phyloP scores from a whole-genome alignment of 495 filamentous ascomycete species.

The Cairneyella variabilis region DNA sequence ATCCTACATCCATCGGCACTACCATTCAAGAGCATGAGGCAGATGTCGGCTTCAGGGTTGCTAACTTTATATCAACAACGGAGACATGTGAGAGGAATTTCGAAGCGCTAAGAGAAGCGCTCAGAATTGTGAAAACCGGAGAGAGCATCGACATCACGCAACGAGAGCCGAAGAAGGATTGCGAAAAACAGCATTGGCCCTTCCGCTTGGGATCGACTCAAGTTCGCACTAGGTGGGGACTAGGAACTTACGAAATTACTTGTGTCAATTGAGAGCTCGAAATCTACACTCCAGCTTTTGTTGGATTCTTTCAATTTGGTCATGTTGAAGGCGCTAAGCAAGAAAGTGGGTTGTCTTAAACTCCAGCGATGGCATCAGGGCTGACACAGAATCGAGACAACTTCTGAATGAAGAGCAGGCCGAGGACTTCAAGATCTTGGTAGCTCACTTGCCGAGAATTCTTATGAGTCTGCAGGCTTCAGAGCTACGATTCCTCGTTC shows the following conservation, averaged over 20 bases:
- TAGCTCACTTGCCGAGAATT: no score
- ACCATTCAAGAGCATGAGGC: not conserved
- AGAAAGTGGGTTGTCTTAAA: not conserved
- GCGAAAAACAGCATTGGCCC: not conserved
- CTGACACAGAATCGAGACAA: not conserved
- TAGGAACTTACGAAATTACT: not conserved
- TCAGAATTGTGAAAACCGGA: not conserved
- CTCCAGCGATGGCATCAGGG: not conserved
- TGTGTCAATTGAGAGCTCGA: not conserved
- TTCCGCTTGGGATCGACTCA: not conserved
- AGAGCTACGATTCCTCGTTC: no score
- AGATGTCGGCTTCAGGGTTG: not conserved
- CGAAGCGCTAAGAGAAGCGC: not conserved
- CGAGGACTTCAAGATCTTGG: not conserved
- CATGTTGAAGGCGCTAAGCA: not conserved
- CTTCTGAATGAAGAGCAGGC: not conserved
- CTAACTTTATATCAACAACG: not conserved
- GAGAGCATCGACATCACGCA: not conserved
- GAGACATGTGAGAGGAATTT: not conserved
- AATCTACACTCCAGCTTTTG: not conserved
- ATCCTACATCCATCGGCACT: not conserved
- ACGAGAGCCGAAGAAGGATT: not conserved
- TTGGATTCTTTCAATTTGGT: not conserved
- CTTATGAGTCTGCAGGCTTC: no score
- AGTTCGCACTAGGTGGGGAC: not conserved